A percentile compares a stretch with the other conserved stretches of the same genome.
Evolutionary conservation across 78 protist genomes (phyloP).

Genomic region (Dictyostelium brefeldianum): DNA sequence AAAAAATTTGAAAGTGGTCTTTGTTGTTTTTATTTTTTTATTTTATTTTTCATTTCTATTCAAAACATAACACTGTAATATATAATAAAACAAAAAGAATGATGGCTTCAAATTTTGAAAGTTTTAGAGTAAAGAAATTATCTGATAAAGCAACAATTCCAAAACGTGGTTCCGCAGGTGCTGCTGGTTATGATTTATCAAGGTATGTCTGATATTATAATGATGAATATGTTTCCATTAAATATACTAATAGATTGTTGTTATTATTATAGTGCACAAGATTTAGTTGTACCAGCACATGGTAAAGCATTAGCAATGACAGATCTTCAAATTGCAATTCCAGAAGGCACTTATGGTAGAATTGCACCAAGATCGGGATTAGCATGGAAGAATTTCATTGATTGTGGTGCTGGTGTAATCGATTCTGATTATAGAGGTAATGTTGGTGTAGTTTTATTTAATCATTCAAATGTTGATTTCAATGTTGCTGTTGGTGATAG

Average conservation of each 20-base stretch:
- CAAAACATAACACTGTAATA: too few species aligned
- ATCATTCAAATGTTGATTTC: conserved; percentile 78
- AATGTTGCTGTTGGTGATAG: conserved; percentile 32
- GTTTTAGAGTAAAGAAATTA: conserved; percentile 65
- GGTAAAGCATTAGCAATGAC: conserved; percentile 91
- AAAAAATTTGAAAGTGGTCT: too few species aligned
- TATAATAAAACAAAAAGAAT: not conserved
- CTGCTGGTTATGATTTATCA: conserved; percentile 94
- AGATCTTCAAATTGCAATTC: conserved; percentile 84
- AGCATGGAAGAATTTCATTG: conserved; percentile 90
- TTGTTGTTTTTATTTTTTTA: too few species aligned
- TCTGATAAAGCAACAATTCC: conserved; percentile 83
- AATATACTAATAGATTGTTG: too few species aligned
- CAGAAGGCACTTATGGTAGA: conserved; percentile 89
- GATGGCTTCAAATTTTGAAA: not conserved
- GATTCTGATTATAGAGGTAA: conserved; percentile 86
- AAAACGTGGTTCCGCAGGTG: conserved; percentile 57
- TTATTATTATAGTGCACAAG: conserved; percentile 71
- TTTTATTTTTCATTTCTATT: too few species aligned
- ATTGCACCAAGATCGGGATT: conserved; percentile 92
- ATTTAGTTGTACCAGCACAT: conserved; percentile 72
- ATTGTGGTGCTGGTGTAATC: conserved; percentile 86
- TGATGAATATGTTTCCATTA: too few species aligned
- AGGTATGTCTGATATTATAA: too few species aligned
- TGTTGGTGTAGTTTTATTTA: conserved; percentile 93